Evolutionary conservation across 768 basidiomycete genomes (phyloP).

Genomic region (Coprinopsis strossmayeri): DNA sequence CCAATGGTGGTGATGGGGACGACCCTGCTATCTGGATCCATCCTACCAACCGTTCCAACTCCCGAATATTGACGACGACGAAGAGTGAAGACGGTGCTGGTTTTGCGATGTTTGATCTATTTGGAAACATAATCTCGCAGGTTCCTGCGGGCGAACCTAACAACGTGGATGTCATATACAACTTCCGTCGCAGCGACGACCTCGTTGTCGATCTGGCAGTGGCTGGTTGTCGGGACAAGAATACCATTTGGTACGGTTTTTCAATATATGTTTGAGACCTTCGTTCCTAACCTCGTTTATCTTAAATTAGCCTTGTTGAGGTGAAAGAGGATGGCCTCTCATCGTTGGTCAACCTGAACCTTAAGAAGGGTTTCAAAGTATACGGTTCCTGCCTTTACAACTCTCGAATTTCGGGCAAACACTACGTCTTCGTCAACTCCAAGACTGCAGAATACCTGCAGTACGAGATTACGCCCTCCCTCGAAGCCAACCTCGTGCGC

Average conservation of each 20-base stretch:
- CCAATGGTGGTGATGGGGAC: conserved; percentile 3
- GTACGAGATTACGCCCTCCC: not conserved
- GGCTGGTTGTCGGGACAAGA: conserved; percentile 1
- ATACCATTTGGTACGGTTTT: not conserved
- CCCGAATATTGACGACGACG: conserved; percentile 3
- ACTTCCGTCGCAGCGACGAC: not conserved
- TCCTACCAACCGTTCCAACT: conserved; percentile 1
- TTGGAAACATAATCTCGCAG: not conserved
- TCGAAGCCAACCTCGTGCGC: not conserved
- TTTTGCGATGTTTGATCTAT: conserved; percentile 1
- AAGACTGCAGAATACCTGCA: conserved; percentile 2
- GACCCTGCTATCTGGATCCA: conserved; percentile 6
- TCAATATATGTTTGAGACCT: not conserved
- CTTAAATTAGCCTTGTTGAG: not conserved
- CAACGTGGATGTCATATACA: conserved; percentile 4
- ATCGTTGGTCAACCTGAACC: not conserved
- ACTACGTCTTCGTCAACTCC: conserved; percentile 5
- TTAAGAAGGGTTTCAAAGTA: not conserved
- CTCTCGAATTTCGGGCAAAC: not conserved
- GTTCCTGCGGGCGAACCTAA: conserved; percentile 2
- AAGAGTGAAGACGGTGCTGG: conserved; percentile 4
- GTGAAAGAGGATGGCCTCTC: not conserved
- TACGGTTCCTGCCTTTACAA: conserved; percentile 3
- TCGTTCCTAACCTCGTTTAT: not conserved
- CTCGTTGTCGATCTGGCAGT: not conserved